Percentiles rank a stretch among this genome's conserved stretches.
These are phyloP conservation scores for Thermomyces lanuginosus DNA, from an alignment of 2,329 filamentous ascomycete genomes.

Conservation along the genomic window DNA sequence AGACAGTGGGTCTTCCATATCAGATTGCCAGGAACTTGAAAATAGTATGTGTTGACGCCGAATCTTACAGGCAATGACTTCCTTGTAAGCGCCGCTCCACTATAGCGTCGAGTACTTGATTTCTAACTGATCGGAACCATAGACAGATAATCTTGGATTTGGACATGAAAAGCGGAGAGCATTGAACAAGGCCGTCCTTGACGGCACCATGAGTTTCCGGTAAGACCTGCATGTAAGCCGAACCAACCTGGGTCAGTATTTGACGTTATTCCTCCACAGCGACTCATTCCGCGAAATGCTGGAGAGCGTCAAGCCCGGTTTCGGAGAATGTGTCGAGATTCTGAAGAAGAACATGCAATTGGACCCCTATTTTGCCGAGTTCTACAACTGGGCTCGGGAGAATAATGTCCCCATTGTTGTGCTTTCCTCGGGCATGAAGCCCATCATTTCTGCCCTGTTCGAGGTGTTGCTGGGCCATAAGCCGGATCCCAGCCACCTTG, in stretches of 20 bases:
- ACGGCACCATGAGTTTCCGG: conserved; percentile 55
- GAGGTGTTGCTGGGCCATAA: conserved; percentile 66
- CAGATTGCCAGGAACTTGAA: no score
- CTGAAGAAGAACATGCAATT: conserved; percentile 71
- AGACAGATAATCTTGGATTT: conserved; percentile 87
- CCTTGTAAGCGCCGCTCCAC: conserved; percentile 30
- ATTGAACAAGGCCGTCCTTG: conserved; percentile 62
- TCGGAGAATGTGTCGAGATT: conserved; percentile 61
- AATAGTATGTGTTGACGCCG: no score
- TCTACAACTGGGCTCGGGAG: conserved; percentile 64
- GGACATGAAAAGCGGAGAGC: conserved; percentile 53
- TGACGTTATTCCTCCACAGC: conserved; percentile 18
- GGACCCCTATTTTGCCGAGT: conserved; percentile 75
- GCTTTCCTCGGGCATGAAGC: conserved; percentile 80
- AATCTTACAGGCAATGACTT: conserved; percentile 46
- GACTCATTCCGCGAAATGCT: conserved; percentile 87
- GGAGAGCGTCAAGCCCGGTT: conserved; percentile 66
- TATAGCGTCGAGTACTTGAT: neutral
- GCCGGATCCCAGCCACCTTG: conserved; percentile 47
- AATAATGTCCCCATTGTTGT: conserved; percentile 88
- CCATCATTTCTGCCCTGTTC: conserved; percentile 72
- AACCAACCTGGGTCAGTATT: neutral
- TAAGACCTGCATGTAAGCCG: conserved; percentile 12
- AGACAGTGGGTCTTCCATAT: conserved; percentile 36
- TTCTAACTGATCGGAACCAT: conserved; percentile 34